Evolutionary conservation across 352 stramenopile genomes (phyloP), one percentile per base, ranked within the genome.

Genomic region (Phytophthora sojae): DNA sequence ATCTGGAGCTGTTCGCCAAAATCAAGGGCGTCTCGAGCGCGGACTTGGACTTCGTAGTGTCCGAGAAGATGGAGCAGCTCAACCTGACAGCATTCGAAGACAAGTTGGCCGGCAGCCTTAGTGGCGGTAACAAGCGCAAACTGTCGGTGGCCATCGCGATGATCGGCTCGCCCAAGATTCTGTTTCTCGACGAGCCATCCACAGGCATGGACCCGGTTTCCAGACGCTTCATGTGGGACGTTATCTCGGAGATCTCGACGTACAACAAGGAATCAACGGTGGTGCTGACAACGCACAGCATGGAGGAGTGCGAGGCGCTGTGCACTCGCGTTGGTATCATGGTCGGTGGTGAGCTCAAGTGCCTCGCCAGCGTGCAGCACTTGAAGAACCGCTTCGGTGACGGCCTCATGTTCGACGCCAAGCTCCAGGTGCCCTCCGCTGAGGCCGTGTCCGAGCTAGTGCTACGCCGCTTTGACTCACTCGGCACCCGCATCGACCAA

Each of bases 231-330:
- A 93, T 99, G 80, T 99, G 97, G 97, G 86, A 96, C 47, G 84
- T 98, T 14, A 97, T 98, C 52, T 89, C 87, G 0, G 80, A 91
- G 37, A 90, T 96, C 58, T 90, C 86, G 37, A 94, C 86, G 3
- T 76, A 75, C 47, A 73, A 52, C 45, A 87, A 94, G 51, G 73
- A 89, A 30, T 86, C 87, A 29, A 93, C 87, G 15, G 91, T 98
- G 57, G 77, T 98, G 39, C 77, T 98, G 52, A 99, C 96, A 11
- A 99, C 96, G 2, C 96, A 99, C 79, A 97, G 92, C 60, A 99
- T 99, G 97, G 88, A 98, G 60, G 96, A 99, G 74, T 97, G 86
- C 19, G 97, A 99, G 62, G 90, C 90, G 25, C 79, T 99, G 25
- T 98, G 95, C 63, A 92, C 93, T 7, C 45, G 45, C 4, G 45